Evolutionary conservation across 1,284 basidiomycete species (phyloP).

Genomic region (Rhodotorula sp.): DNA sequence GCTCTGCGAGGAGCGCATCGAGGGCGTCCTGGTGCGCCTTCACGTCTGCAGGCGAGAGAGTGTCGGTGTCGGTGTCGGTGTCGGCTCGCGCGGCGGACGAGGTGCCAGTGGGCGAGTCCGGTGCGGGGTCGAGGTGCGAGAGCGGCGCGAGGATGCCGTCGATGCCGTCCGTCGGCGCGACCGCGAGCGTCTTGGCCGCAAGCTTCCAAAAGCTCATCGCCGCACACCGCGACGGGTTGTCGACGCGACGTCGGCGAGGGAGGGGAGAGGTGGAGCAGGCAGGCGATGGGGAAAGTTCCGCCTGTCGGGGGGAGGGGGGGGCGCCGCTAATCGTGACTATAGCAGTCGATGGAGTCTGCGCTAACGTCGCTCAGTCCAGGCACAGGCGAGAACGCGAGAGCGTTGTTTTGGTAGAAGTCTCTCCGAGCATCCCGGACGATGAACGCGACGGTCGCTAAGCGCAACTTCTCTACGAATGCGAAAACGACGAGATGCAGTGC

Average conservation of each 20-base stretch:
- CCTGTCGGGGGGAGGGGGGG: too few relatives aligned
- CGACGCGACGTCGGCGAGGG: neutral
- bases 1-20: slow-evolving; percentile 29
- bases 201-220: slow-evolving; percentile 36
- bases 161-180: slow-evolving; percentile 32
- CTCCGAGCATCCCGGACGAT: too few relatives aligned
- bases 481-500: too few relatives aligned
- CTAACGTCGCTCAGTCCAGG: neutral
- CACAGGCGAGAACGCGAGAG: too few relatives aligned
- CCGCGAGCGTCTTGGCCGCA: slow-evolving; percentile 26
- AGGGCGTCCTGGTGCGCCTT: slow-evolving; percentile 22
- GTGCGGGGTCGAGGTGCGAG: slow-evolving; percentile 8
- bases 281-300: neutral
- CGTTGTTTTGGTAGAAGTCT: too few relatives aligned
- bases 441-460: too few relatives aligned
- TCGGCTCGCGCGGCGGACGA: neutral
- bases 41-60: slow-evolving; percentile 7
- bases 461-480: too few relatives aligned
- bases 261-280: neutral
- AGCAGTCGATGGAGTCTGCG: neutral
- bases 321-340: neutral
- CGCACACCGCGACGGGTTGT: neutral
- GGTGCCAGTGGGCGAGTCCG: neutral
- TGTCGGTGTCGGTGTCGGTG: too few relatives aligned
- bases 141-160: slow-evolving; percentile 27